A percentile compares a stretch with the other conserved stretches of the same genome.
phyloP scores from a whole-genome alignment of 2,329 filamentous ascomycete species.

The Xylaria sp. region DNA sequence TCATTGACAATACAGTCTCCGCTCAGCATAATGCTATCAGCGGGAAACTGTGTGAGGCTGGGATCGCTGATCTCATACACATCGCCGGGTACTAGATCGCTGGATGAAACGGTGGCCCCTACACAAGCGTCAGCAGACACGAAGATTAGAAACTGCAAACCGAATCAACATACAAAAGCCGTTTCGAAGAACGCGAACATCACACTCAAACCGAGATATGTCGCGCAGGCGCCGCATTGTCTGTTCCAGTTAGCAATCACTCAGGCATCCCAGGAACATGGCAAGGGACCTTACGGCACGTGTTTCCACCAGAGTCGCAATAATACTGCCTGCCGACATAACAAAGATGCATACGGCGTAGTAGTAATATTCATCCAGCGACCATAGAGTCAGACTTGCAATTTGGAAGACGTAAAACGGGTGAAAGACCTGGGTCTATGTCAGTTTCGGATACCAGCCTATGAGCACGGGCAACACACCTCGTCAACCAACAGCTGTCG shows the following conservation, averaged over 20 bases:
- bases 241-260: slow-evolving; percentile 33
- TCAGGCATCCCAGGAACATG: not conserved
- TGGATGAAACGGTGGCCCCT: slow-evolving; percentile 80
- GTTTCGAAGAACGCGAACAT: slow-evolving; percentile 85
- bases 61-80: slow-evolving; percentile 97
- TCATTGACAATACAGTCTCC: slow-evolving; percentile 99
- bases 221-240: slow-evolving; percentile 89
- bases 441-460: not conserved
- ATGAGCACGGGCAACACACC: slow-evolving; percentile 39
- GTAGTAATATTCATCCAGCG: slow-evolving; percentile 93
- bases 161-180: slow-evolving; percentile 68
- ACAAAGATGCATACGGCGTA: slow-evolving; percentile 92
- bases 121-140: slow-evolving; percentile 24
- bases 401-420: slow-evolving; percentile 99
- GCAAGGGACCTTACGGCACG: slow-evolving; percentile 54
- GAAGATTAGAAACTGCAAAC: not conserved
- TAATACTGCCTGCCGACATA: slow-evolving; percentile 90
- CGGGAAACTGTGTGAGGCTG: slow-evolving; percentile 78
- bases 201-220: slow-evolving; percentile 91
- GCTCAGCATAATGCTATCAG: slow-evolving; percentile 82
- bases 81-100: slow-evolving; percentile 88
- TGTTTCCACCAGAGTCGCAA: slow-evolving; percentile 84
- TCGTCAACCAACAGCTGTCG: slow-evolving; percentile 84
- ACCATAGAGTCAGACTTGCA: slow-evolving; percentile 90
- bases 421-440: slow-evolving; percentile 66